Conservation (phyloP, 2,329 filamentous ascomycete genomes). For the Fusarium sp. region DNA sequence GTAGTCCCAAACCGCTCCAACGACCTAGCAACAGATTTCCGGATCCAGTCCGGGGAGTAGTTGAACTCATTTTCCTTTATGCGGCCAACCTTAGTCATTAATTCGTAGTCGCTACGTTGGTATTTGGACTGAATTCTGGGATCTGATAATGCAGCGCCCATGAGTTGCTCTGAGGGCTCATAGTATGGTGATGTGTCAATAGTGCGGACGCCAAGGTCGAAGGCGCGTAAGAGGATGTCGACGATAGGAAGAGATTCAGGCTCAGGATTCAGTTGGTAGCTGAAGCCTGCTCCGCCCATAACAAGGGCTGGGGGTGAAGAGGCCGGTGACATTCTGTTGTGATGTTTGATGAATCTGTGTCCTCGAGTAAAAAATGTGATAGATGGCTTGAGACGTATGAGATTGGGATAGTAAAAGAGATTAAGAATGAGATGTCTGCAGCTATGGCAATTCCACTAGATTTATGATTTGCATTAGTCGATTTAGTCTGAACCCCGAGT, state of each 20-base stretch:
- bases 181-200: slow-evolving; percentile 9
- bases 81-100: slow-evolving; percentile 8
- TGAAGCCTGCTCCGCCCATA: slow-evolving; percentile 1
- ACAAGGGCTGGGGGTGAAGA: background rate
- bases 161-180: background rate
- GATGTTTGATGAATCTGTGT: background rate
- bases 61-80: slow-evolving; percentile 8
- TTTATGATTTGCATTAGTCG: too few species aligned
- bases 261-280: background rate
- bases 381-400: too few species aligned
- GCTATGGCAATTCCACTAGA: background rate
- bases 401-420: background rate
- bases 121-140: background rate
- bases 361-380: accelerated
- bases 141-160: background rate
- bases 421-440: background rate
- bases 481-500: too few species aligned
- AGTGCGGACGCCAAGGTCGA: background rate
- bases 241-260: background rate
- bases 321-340: background rate
- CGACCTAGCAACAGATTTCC: background rate
- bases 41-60: slow-evolving; percentile 2
- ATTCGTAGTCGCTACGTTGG: background rate
- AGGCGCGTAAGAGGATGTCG: background rate
- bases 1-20: background rate